Evolutionary conservation across 2,329 filamentous ascomycete species (phyloP).

Genomic region (Aspergillus jensenii): DNA sequence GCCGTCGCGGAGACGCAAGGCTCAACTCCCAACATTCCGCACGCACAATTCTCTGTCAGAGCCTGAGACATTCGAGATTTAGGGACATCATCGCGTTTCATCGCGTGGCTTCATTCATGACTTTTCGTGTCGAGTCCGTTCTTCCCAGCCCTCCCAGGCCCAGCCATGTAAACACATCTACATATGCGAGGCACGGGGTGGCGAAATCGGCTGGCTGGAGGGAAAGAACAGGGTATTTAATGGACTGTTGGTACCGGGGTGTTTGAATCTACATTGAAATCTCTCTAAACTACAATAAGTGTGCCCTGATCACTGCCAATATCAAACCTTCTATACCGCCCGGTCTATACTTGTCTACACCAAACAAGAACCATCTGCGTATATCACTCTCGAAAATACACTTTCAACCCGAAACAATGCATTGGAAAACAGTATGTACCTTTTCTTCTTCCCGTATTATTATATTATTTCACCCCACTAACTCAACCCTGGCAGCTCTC

Average conservation of each 20-base stretch:
- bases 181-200: not conserved
- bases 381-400: no score
- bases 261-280: not conserved
- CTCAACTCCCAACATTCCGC: slow-evolving; percentile 3
- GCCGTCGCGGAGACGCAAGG: not conserved
- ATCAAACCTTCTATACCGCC: not conserved
- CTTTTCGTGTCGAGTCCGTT: slow-evolving; percentile 6
- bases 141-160: slow-evolving; percentile 9
- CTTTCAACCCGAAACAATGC: slow-evolving; percentile 3
- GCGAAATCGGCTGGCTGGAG: not conserved
- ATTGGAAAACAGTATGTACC: slow-evolving; percentile 9
- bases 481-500: slow-evolving; percentile 16
- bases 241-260: no score
- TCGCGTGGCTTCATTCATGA: not conserved
- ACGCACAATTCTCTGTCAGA: not conserved
- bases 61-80: not conserved
- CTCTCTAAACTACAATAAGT: not conserved
- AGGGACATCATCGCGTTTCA: not conserved
- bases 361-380: no score
- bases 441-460: slow-evolving; percentile 47
- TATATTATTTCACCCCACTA: no score
- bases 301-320: not conserved
- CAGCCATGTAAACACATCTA: slow-evolving; percentile 7
- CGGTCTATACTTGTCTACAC: not conserved
- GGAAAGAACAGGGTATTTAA: not conserved